Conservation (phyloP, 1,284 basidiomycete species). For the Pterulicium gracile region DNA sequence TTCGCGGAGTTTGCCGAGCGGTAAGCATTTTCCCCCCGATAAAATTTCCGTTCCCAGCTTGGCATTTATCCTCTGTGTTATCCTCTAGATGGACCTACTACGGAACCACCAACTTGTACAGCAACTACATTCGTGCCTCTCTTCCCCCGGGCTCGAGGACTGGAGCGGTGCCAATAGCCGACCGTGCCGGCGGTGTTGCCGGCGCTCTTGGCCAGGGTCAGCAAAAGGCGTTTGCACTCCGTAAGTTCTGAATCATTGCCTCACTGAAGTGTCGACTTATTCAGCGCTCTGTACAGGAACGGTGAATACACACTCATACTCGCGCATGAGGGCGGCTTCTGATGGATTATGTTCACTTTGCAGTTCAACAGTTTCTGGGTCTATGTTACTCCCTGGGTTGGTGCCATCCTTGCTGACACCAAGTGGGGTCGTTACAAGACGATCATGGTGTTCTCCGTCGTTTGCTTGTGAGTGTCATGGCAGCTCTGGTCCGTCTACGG, state of each 20-base stretch:
- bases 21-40: conserved; percentile 21
- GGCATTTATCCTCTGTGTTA: too few relatives aligned
- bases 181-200: conserved; percentile 27
- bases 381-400: conserved; percentile 34
- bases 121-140: conserved; percentile 37
- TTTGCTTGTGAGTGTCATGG: conserved; percentile 24
- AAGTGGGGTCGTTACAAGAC: conserved; percentile 52
- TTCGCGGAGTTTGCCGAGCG: conserved; percentile 43
- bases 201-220: conserved; percentile 37
- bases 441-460: conserved; percentile 36
- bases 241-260: too few relatives aligned
- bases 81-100: conserved; percentile 33
- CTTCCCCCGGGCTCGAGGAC: conserved; percentile 36
- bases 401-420: conserved; percentile 45
- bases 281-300: too few relatives aligned
- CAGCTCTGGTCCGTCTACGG: too few relatives aligned
- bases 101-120: conserved; percentile 33
- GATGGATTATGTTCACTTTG: too few relatives aligned
- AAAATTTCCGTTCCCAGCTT: too few relatives aligned
- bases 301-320: neutral
- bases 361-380: conserved; percentile 38
- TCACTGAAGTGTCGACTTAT: too few relatives aligned
- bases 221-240: conserved; percentile 30
- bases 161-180: conserved; percentile 35
- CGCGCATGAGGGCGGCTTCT: neutral